A percentile compares a stretch with the other conserved stretches of the same genome.
phyloP scores from a whole-genome alignment of 192 early-diverging fungal genomes.

The Coemansia sp. region DNA sequence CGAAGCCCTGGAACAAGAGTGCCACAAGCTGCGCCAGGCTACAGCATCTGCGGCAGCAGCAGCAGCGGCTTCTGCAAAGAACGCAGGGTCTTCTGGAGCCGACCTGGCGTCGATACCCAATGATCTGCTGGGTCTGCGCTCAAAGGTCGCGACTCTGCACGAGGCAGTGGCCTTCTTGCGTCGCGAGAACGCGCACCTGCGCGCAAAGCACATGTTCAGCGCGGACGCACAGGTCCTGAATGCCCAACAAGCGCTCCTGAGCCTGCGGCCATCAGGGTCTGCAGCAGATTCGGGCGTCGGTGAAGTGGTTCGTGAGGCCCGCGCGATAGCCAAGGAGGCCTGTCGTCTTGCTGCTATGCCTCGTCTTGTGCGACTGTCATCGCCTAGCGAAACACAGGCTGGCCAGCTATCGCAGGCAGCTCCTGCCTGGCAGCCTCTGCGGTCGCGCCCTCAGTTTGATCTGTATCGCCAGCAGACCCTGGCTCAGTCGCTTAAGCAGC shows the following conservation, averaged over 20 bases:
- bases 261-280: neutral
- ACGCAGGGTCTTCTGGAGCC: constrained; percentile 13
- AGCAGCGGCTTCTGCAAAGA: constrained; percentile 12
- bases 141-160: constrained; percentile 58
- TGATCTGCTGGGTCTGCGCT: constrained; percentile 60
- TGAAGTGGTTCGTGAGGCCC: constrained; percentile 31
- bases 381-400: neutral
- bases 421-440: constrained; percentile 37
- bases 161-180: constrained; percentile 74
- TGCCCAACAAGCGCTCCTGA: constrained; percentile 8
- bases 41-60: constrained; percentile 31
- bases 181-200: constrained; percentile 80
- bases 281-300: neutral
- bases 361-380: constrained; percentile 26
- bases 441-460: constrained; percentile 41
- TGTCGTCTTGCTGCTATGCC: constrained; percentile 41
- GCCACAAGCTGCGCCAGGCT: constrained; percentile 40
- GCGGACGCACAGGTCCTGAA: constrained; percentile 11
- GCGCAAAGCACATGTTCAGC: constrained; percentile 51
- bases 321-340: constrained; percentile 30
- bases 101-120: constrained; percentile 20
- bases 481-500: constrained; percentile 43
- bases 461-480: constrained; percentile 50
- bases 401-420: neutral
- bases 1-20: constrained; percentile 68